A percentile compares a stretch with the other conserved stretches of the same genome.
These are phyloP conservation scores for Polyporus tsugae DNA, from an alignment of 1,284 basidiomycete species.

Conservation along the genomic window DNA sequence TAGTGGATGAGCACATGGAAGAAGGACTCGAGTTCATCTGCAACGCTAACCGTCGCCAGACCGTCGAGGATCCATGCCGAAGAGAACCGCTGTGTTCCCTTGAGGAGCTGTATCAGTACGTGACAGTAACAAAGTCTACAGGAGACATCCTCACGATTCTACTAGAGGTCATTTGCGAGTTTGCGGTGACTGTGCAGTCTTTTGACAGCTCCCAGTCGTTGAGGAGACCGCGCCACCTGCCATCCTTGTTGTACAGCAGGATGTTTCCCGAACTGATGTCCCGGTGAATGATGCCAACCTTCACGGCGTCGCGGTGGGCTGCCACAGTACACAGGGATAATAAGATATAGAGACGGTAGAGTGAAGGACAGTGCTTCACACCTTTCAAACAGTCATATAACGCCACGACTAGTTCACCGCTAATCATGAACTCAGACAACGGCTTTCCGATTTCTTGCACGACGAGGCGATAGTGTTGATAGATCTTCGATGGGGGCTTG, in stretches of 20 bases:
- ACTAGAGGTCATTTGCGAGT: no score
- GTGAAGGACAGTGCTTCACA: background rate
- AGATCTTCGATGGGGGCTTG: conserved; percentile 10
- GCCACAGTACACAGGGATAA: no score
- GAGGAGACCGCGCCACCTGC: background rate
- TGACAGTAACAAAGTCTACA: background rate
- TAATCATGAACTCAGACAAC: conserved; percentile 17
- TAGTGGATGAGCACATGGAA: conserved; percentile 24
- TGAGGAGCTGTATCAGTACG: background rate
- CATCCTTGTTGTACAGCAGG: conserved; percentile 8
- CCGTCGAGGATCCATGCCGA: conserved; percentile 17
- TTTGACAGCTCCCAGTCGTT: conserved; percentile 24
- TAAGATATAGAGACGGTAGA: no score
- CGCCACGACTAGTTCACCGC: background rate
- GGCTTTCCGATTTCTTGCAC: conserved; percentile 24
- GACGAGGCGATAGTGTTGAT: conserved; percentile 27
- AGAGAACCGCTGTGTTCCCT: conserved; percentile 28
- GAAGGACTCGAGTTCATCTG: conserved; percentile 26
- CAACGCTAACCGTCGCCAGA: background rate
- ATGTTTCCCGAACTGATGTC: conserved; percentile 26
- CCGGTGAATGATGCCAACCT: no score
- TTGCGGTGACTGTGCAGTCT: conserved; percentile 4
- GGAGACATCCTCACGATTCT: conserved; percentile 10
- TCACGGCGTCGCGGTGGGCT: no score
- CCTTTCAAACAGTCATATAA: conserved; percentile 8